These are phyloP conservation scores for Thinopyrum obtusiflorum DNA, from an alignment of 202 grass and related monocot genomes.

Conservation along the genomic window DNA sequence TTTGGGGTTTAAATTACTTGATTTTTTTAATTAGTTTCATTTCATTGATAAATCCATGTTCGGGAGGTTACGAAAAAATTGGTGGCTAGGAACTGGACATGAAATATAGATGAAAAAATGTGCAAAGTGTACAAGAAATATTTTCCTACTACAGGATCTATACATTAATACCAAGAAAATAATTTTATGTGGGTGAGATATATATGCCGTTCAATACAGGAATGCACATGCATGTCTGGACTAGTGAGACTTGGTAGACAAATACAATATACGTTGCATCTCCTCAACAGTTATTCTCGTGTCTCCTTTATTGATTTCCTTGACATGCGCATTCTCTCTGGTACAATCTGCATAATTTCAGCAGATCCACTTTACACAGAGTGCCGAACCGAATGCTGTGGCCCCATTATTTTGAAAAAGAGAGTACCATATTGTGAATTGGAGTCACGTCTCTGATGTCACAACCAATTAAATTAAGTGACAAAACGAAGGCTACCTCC, in stretches of 20 bases:
- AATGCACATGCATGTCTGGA: neutral
- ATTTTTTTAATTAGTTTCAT: no score
- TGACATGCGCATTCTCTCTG: neutral
- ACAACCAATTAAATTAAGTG: conserved; percentile 8
- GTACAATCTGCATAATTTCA: conserved; percentile 22
- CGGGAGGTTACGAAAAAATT: no score
- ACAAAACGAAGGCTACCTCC: conserved; percentile 3
- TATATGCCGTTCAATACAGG: neutral
- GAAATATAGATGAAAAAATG: neutral
- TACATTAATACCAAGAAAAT: neutral
- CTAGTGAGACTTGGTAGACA: conserved; percentile 21
- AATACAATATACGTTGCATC: neutral
- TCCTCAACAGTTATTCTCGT: no score
- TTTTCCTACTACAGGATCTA: neutral
- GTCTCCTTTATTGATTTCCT: neutral
- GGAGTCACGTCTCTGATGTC: conserved; percentile 41
- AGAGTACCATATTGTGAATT: conserved; percentile 20
- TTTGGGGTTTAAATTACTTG: neutral
- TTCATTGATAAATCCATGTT: neutral
- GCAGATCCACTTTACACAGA: conserved; percentile 4
- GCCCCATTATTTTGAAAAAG: conserved; percentile 18
- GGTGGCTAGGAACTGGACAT: neutral
- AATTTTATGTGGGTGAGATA: neutral
- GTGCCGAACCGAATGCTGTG: conserved; percentile 29
- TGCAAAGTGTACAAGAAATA: neutral